Evolutionary conservation across 2,329 filamentous ascomycete species (phyloP).

Genomic region (Cladophialophora bantiana): DNA sequence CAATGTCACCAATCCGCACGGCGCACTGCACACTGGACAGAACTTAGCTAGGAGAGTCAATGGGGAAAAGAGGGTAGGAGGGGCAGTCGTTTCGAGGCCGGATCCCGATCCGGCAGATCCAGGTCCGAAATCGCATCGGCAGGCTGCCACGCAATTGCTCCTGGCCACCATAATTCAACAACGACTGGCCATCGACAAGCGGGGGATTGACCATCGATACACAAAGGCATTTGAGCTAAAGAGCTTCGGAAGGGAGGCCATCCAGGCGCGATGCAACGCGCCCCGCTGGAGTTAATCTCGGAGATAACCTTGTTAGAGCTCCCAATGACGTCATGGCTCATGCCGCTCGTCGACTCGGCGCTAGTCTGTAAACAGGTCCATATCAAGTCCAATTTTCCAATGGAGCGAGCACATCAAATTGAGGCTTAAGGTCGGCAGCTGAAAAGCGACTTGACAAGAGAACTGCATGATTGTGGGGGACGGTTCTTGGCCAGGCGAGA

Average conservation of each 20-base stretch:
- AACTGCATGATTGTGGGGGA: too few relatives aligned
- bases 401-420: too few relatives aligned
- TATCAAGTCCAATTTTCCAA: too few relatives aligned
- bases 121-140: not conserved
- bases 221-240: not conserved
- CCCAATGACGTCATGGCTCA: not conserved
- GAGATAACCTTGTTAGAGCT: not conserved
- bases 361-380: slow-evolving; percentile 1
- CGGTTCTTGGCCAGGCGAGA: too few relatives aligned
- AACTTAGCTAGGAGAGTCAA: not conserved
- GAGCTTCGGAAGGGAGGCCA: not conserved
- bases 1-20: not conserved
- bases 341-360: not conserved
- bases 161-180: not conserved
- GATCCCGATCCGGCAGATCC: not conserved
- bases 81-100: slow-evolving; percentile 1
- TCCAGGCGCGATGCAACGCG: not conserved
- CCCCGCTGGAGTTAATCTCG: slow-evolving; percentile 5
- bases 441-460: too few relatives aligned
- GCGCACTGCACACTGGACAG: not conserved
- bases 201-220: not conserved
- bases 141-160: not conserved
- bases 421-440: too few relatives aligned
- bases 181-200: not conserved
- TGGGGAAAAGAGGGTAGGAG: not conserved